These are phyloP conservation scores for Candida yuanshanica DNA, from an alignment of 805 yeast species.

Conservation along the genomic window DNA sequence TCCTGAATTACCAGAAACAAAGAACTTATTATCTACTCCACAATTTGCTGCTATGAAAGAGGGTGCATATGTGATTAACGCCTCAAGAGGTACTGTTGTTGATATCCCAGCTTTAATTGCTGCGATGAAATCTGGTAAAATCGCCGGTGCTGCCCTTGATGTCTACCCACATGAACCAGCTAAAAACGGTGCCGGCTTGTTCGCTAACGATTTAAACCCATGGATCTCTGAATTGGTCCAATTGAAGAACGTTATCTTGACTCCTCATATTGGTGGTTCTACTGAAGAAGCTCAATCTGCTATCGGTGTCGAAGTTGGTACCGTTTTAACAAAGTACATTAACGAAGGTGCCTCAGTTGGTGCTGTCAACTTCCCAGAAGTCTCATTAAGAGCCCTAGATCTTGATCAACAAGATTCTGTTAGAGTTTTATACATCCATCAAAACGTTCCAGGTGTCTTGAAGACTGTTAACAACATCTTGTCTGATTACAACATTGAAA, in stretches of 20 bases:
- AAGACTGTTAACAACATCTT: conserved; percentile 94
- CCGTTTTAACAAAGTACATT: conserved; percentile 81
- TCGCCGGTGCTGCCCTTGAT: conserved; percentile 96
- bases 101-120: conserved; percentile 91
- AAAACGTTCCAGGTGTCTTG: conserved; percentile 98
- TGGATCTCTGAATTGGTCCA: conserved; percentile 82
- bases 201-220: conserved; percentile 64
- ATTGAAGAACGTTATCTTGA: conserved; percentile 81
- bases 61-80: conserved; percentile 91
- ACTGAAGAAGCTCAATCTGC: conserved; percentile 99
- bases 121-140: conserved; percentile 87
- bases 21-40: conserved; percentile 80
- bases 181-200: conserved; percentile 83
- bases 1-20: conserved; percentile 91
- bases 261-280: conserved; percentile 99
- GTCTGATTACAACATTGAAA: conserved; percentile 92
- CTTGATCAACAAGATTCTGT: conserved; percentile 84
- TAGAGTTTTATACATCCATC: conserved; percentile 93
- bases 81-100: conserved; percentile 96
- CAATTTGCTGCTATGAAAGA: conserved; percentile 96
- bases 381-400: conserved; percentile 79
- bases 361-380: conserved; percentile 99
- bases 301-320: conserved; percentile 91
- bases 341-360: conserved; percentile 94
- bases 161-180: conserved; percentile 98